Evolutionary conservation across 2,329 filamentous ascomycete genomes (phyloP).

Genomic region (Acephala macrosclerotiorum): DNA sequence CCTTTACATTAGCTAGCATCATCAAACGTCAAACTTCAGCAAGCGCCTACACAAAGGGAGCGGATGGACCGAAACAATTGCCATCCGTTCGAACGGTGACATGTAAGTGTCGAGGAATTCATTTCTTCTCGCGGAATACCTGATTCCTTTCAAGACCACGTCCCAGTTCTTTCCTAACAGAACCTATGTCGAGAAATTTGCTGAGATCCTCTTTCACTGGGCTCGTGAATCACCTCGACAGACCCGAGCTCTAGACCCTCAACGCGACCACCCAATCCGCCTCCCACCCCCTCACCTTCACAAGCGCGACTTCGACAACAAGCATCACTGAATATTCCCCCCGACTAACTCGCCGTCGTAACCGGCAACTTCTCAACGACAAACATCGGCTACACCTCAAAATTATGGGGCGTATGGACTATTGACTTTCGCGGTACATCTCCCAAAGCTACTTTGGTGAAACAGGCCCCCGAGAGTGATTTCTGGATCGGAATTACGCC

Average conservation of each 20-base stretch:
- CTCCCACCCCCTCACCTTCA: constrained; percentile 12
- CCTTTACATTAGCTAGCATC: not conserved
- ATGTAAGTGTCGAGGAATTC: too few relatives aligned
- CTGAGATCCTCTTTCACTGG: too few relatives aligned
- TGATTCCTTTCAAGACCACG: too few relatives aligned
- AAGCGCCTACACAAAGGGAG: constrained; percentile 18
- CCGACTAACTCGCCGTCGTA: constrained; percentile 22
- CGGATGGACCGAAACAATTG: constrained; percentile 15
- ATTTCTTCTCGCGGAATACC: too few relatives aligned
- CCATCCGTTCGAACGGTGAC: constrained; percentile 19
- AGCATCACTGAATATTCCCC: constrained; percentile 22
- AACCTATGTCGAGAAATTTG: too few relatives aligned
- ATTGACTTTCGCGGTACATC: constrained; percentile 12
- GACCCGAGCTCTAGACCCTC: constrained; percentile 17
- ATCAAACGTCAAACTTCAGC: constrained; percentile 14
- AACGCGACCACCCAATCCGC: constrained; percentile 12
- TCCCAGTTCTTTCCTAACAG: too few relatives aligned
- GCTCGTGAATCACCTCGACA: constrained; percentile 17
- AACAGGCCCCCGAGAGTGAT: not conserved
- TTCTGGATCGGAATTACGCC: constrained; percentile 6
- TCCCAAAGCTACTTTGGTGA: not conserved
- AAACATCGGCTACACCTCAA: constrained; percentile 3
- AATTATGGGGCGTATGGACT: constrained; percentile 17
- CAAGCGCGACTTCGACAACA: constrained; percentile 1
- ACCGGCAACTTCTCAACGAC: constrained; percentile 14